These are phyloP conservation scores for Calonectria hongkongensis DNA, from an alignment of 2,329 filamentous ascomycete genomes.

Conservation along the genomic window DNA sequence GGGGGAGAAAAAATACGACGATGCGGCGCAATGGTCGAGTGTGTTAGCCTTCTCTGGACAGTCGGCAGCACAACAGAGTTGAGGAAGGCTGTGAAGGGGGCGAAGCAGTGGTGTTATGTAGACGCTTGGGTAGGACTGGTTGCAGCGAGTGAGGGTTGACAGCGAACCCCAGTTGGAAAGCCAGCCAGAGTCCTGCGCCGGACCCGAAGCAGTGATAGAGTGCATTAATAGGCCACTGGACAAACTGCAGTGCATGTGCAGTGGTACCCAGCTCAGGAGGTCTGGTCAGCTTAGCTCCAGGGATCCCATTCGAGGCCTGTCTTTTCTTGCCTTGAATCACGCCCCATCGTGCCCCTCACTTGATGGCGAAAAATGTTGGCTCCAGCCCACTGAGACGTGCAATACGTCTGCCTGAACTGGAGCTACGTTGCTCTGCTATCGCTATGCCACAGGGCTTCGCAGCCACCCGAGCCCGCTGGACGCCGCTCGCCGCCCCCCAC, in stretches of 20 bases:
- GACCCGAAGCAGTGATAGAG: constrained; percentile 15
- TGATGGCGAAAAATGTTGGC: not conserved
- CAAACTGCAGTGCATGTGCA: constrained; percentile 21
- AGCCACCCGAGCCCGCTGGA: constrained; percentile 29
- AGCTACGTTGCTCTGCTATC: not conserved
- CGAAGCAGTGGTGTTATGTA: constrained; percentile 32
- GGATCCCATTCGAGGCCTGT: constrained; percentile 13
- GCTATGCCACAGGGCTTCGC: constrained; percentile 5
- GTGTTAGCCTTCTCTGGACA: not conserved
- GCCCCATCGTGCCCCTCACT: not conserved
- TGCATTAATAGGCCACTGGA: constrained; percentile 30
- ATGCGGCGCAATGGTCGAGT: not conserved
- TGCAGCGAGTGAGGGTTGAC: constrained; percentile 29
- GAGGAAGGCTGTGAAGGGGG: constrained; percentile 20
- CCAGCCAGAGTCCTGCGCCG: constrained; percentile 18
- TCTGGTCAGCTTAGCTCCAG: constrained; percentile 7
- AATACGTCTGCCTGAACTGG: not conserved
- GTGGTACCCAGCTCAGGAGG: constrained; percentile 27
- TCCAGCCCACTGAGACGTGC: not conserved
- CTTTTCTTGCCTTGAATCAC: not conserved
- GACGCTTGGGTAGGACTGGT: constrained; percentile 24
- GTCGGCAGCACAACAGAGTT: constrained; percentile 2
- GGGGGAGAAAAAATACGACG: not conserved
- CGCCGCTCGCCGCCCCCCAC: constrained; percentile 38
- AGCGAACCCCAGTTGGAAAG: constrained; percentile 14